These are phyloP conservation scores for Aspergillus sclerotialis DNA, from an alignment of 2,329 filamentous ascomycete species.

Conservation along the genomic window DNA sequence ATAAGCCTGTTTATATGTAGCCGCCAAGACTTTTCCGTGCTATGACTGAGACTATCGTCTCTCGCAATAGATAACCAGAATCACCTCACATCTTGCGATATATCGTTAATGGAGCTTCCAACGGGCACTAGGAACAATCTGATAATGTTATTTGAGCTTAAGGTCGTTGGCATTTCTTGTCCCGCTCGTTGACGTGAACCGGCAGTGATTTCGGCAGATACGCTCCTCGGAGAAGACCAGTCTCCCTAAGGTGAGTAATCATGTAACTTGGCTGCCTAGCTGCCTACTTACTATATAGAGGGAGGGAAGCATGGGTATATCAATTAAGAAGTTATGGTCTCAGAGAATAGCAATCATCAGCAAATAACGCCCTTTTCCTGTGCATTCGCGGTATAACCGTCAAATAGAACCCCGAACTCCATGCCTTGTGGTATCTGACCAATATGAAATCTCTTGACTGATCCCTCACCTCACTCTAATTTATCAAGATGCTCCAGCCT, in stretches of 20 bases:
- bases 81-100: background rate
- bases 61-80: background rate
- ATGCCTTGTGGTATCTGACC: background rate
- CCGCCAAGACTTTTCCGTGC: too few species aligned
- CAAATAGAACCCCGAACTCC: slow-evolving; percentile 1
- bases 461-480: slow-evolving; percentile 60
- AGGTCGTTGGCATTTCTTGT: background rate
- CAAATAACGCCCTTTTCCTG: too few species aligned
- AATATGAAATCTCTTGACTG: background rate
- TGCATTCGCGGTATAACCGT: too few species aligned
- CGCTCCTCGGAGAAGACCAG: too few species aligned
- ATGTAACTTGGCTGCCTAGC: too few species aligned
- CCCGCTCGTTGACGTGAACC: background rate
- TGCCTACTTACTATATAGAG: too few species aligned
- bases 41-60: too few species aligned
- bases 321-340: too few species aligned
- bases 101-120: background rate
- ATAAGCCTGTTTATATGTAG: too few species aligned
- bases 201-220: background rate
- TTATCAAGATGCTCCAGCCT: slow-evolving; percentile 93
- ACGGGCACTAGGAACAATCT: background rate
- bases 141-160: background rate
- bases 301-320: too few species aligned
- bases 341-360: too few species aligned
- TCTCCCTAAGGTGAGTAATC: too few species aligned